These are phyloP conservation scores for Metschnikowia gruessii DNA, from an alignment of 805 yeast genomes.

Conservation along the genomic window DNA sequence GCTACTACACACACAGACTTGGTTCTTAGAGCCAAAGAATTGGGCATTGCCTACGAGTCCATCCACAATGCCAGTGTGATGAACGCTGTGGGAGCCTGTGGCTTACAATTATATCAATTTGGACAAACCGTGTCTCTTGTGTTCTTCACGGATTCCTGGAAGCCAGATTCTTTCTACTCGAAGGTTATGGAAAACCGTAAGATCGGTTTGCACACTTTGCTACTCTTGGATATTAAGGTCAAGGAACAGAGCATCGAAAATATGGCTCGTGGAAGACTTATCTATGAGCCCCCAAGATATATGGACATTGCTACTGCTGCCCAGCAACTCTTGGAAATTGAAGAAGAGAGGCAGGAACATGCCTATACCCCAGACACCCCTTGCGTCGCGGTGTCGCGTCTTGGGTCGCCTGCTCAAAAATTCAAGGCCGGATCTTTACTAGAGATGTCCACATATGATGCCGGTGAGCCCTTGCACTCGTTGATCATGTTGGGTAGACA, in stretches of 20 bases:
- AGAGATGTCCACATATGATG: constrained; percentile 76
- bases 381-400: constrained; percentile 86
- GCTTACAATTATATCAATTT: constrained; percentile 88
- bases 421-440: constrained; percentile 82
- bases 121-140: constrained; percentile 98
- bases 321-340: constrained; percentile 81
- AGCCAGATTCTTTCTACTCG: constrained; percentile 92
- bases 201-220: constrained; percentile 87
- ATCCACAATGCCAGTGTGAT: constrained; percentile 95
- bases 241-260: constrained; percentile 95
- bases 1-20: constrained; percentile 98
- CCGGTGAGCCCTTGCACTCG: constrained; percentile 94
- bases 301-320: constrained; percentile 92
- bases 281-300: constrained; percentile 96
- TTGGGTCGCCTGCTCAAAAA: constrained; percentile 80
- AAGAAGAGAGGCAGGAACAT: constrained; percentile 66
- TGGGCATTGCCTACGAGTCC: constrained; percentile 71
- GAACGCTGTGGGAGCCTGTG: constrained; percentile 99
- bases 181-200: constrained; percentile 85
- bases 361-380: constrained; percentile 89
- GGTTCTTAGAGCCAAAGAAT: constrained; percentile 85
- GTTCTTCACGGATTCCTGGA: constrained; percentile 93
- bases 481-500: constrained; percentile 87
- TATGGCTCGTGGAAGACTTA: constrained; percentile 86
- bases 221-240: constrained; percentile 88